Conservation (phyloP, 805 yeast genomes). For the Saccharomycopsis amapae region DNA sequence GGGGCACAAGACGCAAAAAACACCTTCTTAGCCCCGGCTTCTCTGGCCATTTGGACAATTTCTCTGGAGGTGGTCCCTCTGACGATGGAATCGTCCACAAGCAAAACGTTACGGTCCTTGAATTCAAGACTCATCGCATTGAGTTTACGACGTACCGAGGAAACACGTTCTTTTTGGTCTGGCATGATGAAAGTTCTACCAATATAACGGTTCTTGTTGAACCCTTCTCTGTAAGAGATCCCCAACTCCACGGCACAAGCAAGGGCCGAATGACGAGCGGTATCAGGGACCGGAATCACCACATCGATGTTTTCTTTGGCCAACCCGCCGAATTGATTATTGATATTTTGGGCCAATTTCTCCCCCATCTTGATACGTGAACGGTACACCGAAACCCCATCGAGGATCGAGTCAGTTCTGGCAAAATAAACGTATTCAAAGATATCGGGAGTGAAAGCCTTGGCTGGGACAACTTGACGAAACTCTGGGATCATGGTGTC, state of each 20-base stretch:
- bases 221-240: slow-evolving; percentile 91
- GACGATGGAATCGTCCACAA: slow-evolving; percentile 95
- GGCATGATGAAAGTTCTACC: slow-evolving; percentile 99
- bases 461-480: slow-evolving; percentile 74
- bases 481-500: slow-evolving; percentile 66
- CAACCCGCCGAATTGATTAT: slow-evolving; percentile 35
- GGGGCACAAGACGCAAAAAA: slow-evolving; percentile 97
- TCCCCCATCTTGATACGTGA: slow-evolving; percentile 92
- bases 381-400: slow-evolving; percentile 93
- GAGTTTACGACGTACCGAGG: slow-evolving; percentile 87
- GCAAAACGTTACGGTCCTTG: slow-evolving; percentile 70
- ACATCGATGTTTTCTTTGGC: slow-evolving; percentile 69
- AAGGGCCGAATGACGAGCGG: slow-evolving; percentile 91
- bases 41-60: slow-evolving; percentile 96
- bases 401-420: slow-evolving; percentile 91
- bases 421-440: slow-evolving; percentile 98
- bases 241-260: slow-evolving; percentile 80
- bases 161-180: slow-evolving; percentile 87
- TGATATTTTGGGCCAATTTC: slow-evolving; percentile 71
- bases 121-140: slow-evolving; percentile 96
- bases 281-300: slow-evolving; percentile 96
- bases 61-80: slow-evolving; percentile 97
- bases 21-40: slow-evolving; percentile 95
- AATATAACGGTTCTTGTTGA: slow-evolving; percentile 92
- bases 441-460: slow-evolving; percentile 85